Evolutionary conservation across 73 alveolate genomes (phyloP).

Genomic region (Diophrys appendiculata): DNA sequence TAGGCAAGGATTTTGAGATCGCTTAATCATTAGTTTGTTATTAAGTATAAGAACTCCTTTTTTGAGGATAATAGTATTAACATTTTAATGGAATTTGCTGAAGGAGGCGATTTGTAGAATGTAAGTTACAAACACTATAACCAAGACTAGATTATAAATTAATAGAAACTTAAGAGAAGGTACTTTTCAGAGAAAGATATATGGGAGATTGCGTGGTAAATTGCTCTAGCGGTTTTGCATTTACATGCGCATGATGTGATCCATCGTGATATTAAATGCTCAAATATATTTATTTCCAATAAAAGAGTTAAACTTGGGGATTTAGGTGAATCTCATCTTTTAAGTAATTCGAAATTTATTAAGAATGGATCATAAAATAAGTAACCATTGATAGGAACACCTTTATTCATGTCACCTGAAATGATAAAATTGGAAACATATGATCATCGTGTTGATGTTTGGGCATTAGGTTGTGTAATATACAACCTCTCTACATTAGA

Average conservation of each 20-base stretch:
- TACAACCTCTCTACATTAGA: conserved; percentile 50
- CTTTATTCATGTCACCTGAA: conserved; percentile 58
- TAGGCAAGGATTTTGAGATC: conserved; percentile 1
- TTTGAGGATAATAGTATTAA: conserved; percentile 87
- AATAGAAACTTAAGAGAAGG: conserved; percentile 24
- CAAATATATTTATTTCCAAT: conserved; percentile 31
- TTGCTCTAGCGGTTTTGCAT: conserved; percentile 48
- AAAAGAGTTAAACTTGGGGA: conserved; percentile 52
- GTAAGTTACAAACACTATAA: too few species aligned
- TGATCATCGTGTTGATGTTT: conserved; percentile 57
- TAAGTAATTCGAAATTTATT: conserved; percentile 12
- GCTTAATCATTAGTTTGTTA: conserved; percentile 13
- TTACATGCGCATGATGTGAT: conserved; percentile 49
- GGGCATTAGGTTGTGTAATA: conserved; percentile 60
- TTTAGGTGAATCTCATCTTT: conserved; percentile 43
- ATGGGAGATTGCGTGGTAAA: conserved; percentile 61
- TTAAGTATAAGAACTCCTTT: conserved; percentile 73
- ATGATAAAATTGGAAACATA: conserved; percentile 45
- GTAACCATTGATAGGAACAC: conserved; percentile 58
- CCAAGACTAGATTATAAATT: conserved; percentile 36
- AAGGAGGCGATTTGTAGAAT: conserved; percentile 61
- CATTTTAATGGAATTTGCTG: conserved; percentile 72
- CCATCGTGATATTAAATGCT: conserved; percentile 58
- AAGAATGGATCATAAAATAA: too few species aligned
- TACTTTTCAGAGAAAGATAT: conserved; percentile 56